phyloP scores from a whole-genome alignment of 768 basidiomycete genomes.

The Pisolithus orientalis region DNA sequence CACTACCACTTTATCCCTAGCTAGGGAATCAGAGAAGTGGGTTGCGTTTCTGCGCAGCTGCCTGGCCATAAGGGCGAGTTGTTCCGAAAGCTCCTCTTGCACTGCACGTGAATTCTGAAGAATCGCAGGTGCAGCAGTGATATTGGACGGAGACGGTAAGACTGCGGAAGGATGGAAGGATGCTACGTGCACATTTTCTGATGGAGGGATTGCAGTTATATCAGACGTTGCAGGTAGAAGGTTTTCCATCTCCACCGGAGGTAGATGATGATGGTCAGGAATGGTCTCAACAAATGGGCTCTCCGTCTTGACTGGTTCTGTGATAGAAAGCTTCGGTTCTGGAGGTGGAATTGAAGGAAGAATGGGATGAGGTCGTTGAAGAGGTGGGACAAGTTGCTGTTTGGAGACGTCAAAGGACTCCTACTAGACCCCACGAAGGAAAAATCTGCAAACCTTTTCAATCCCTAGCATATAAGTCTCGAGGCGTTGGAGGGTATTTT shows the following conservation, averaged over 20 bases:
- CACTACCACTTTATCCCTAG: slow-evolving; percentile 68
- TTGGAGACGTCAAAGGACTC: not conserved
- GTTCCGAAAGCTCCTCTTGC: slow-evolving; percentile 69
- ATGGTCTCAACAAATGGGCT: slow-evolving; percentile 13
- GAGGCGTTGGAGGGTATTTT: slow-evolving; percentile 46
- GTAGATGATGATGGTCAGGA: slow-evolving; percentile 11
- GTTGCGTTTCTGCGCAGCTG: slow-evolving; percentile 81
- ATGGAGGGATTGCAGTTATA: slow-evolving; percentile 9
- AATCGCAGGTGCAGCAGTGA: slow-evolving; percentile 33
- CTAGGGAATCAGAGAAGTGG: slow-evolving; percentile 68
- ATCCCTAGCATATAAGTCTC: slow-evolving; percentile 47
- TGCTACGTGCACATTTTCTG: slow-evolving; percentile 5
- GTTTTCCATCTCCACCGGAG: slow-evolving; percentile 17
- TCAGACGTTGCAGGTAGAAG: slow-evolving; percentile 34
- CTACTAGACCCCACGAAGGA: not conserved
- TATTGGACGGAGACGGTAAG: slow-evolving; percentile 27
- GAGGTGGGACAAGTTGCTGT: slow-evolving; percentile 38
- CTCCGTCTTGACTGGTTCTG: not conserved
- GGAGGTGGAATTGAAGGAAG: slow-evolving; percentile 52
- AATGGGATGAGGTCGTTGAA: slow-evolving; percentile 38
- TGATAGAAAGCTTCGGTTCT: slow-evolving; percentile 4
- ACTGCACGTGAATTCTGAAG: slow-evolving; percentile 53
- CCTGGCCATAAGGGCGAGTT: slow-evolving; percentile 79
- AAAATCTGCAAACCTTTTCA: slow-evolving; percentile 37
- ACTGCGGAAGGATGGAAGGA: slow-evolving; percentile 22